A percentile compares a stretch with the other conserved stretches of the same genome.
These are phyloP conservation scores for Laguncularia racemosa DNA, from an alignment of 345 rosid genomes.

Conservation along the genomic window DNA sequence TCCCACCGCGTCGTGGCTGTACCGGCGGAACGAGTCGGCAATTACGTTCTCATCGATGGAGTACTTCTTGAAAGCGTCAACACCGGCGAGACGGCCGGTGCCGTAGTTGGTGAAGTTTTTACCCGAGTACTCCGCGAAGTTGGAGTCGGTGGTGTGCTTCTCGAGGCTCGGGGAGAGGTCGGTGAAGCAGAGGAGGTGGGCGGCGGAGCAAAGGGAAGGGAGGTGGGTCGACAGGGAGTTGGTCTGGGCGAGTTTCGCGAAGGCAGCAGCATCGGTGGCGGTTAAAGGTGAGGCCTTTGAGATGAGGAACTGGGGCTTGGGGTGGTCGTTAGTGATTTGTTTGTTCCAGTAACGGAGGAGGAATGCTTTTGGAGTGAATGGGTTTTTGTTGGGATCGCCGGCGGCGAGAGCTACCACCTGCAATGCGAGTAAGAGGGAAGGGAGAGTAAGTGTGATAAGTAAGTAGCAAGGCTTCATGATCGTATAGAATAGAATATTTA, in stretches of 20 bases:
- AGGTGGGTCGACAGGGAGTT: conserved; percentile 24
- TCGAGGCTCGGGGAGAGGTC: conserved; percentile 26
- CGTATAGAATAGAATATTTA: not conserved
- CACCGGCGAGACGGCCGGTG: conserved; percentile 20
- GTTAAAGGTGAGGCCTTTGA: conserved; percentile 36
- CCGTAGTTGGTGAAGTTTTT: conserved; percentile 43
- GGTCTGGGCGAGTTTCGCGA: conserved; percentile 30
- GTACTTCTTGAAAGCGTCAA: conserved; percentile 30
- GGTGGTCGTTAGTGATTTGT: conserved; percentile 23
- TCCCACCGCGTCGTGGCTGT: conserved; percentile 21
- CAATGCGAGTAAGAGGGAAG: not conserved
- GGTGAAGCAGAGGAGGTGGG: conserved; percentile 38
- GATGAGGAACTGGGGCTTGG: conserved; percentile 26
- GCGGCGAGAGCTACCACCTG: conserved; percentile 9
- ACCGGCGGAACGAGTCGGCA: conserved; percentile 23
- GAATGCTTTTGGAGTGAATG: conserved; percentile 32
- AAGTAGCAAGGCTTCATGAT: not conserved
- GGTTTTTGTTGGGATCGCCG: conserved; percentile 7
- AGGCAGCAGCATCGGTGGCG: conserved; percentile 30
- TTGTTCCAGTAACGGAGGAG: conserved; percentile 41
- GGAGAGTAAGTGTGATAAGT: not conserved
- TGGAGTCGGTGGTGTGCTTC: conserved; percentile 26
- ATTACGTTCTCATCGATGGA: conserved; percentile 13
- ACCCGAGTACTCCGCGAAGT: conserved; percentile 18
- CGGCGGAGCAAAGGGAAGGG: conserved; percentile 38